Evolutionary conservation across 2,329 filamentous ascomycete genomes (phyloP).

Genomic region (Clonostachys chloroleuca): DNA sequence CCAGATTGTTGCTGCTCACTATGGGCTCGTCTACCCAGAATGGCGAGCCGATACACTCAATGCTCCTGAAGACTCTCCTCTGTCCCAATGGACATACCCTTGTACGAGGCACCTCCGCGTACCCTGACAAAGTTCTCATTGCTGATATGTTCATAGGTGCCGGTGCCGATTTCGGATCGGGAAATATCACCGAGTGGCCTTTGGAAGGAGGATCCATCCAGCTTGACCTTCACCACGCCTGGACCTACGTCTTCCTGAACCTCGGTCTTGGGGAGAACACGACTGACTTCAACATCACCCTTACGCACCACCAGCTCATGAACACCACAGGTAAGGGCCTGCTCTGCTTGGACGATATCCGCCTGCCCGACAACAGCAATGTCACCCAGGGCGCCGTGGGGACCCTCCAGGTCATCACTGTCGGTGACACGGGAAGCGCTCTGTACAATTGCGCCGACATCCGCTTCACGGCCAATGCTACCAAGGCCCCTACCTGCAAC

Average conservation of each 20-base stretch:
- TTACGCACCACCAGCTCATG: conserved; percentile 50
- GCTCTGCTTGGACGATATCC: conserved; percentile 61
- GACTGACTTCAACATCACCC: conserved; percentile 64
- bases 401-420: conserved; percentile 66
- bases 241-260: conserved; percentile 50
- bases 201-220: conserved; percentile 40
- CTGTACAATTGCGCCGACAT: conserved; percentile 77
- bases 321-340: conserved; percentile 56
- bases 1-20: conserved; percentile 39
- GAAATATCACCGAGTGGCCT: conserved; percentile 49
- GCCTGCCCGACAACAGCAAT: conserved; percentile 39
- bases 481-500: conserved; percentile 27
- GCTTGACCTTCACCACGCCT: conserved; percentile 45
- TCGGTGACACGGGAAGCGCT: conserved; percentile 51
- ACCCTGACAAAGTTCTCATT: neutral
- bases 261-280: conserved; percentile 44
- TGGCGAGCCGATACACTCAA: conserved; percentile 44
- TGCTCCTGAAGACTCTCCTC: conserved; percentile 25
- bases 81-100: conserved; percentile 45
- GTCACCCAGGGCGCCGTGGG: conserved; percentile 57
- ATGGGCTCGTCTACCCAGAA: conserved; percentile 37
- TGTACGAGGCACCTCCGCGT: conserved; percentile 29
- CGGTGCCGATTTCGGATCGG: conserved; percentile 34
- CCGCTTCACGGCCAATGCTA: conserved; percentile 52
- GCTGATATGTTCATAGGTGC: conserved; percentile 28